Percentiles rank a stretch among this genome's conserved stretches.
phyloP scores from a whole-genome alignment of 148 eudicot genomes.

The Camellia lanceoleosa region DNA sequence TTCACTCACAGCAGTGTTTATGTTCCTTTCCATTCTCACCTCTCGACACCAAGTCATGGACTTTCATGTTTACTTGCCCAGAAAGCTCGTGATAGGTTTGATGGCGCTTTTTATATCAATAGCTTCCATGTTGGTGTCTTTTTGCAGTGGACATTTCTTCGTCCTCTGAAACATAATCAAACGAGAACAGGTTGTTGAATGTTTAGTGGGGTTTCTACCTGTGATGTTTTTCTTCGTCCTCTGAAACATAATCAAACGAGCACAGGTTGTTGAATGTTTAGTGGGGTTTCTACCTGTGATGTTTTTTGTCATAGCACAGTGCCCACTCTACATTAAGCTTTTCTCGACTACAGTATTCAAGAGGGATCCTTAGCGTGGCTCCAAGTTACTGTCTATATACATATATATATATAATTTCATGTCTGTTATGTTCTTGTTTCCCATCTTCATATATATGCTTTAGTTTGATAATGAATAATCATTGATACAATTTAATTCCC shows the following conservation, averaged over 20 bases:
- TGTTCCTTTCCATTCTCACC: constrained; percentile 22
- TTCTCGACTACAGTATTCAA: not conserved
- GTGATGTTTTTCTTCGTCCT: constrained; percentile 12
- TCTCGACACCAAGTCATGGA: constrained; percentile 18
- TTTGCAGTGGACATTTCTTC: constrained; percentile 25
- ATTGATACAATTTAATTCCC: no score
- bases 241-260: not conserved
- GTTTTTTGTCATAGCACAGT: constrained; percentile 18
- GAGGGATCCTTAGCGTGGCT: not conserved
- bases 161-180: constrained; percentile 7
- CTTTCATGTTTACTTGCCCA: constrained; percentile 14
- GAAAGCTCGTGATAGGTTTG: constrained; percentile 24
- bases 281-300: constrained; percentile 7
- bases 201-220: constrained; percentile 9
- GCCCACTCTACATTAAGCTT: constrained; percentile 13
- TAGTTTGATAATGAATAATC: no score
- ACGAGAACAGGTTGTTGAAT: not conserved
- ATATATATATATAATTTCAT: no score
- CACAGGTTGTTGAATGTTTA: constrained; percentile 2
- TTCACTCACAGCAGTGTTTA: constrained; percentile 21
- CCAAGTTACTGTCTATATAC: not conserved
- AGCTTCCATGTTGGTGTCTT: constrained; percentile 20
- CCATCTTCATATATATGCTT: no score
- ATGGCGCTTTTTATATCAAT: constrained; percentile 14
- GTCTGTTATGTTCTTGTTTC: no score